Conservation (phyloP, 2,329 filamentous ascomycete species). For the Thelonectria blattea region DNA sequence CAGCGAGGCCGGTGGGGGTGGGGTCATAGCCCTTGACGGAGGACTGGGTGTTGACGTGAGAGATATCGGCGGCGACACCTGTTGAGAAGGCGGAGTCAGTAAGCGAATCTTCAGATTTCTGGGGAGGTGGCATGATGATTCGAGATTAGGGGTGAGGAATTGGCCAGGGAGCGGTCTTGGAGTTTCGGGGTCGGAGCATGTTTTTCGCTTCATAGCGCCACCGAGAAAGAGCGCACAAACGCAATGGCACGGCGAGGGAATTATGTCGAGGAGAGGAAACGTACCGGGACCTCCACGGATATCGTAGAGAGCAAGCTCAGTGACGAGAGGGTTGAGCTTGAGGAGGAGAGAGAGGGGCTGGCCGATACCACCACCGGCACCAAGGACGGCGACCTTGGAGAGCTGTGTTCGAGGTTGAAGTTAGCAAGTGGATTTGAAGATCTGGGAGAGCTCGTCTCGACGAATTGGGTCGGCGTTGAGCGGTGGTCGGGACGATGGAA, state of each 20-base stretch:
- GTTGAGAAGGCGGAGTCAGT: conserved; percentile 32
- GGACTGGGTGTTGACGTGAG: conserved; percentile 99
- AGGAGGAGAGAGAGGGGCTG: conserved; percentile 96
- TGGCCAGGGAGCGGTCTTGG: not conserved
- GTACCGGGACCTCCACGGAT: conserved; percentile 91
- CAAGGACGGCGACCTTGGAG: conserved; percentile 97
- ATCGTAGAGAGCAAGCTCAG: conserved; percentile 95
- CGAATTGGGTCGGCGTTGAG: conserved; percentile 2
- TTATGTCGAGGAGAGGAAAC: conserved; percentile 42
- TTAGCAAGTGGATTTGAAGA: conserved; percentile 28
- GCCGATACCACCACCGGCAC: conserved; percentile 96
- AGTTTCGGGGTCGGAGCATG: not conserved
- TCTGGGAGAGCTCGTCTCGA: not conserved
- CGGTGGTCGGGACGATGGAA: conserved; percentile 1
- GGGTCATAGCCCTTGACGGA: conserved; percentile 88
- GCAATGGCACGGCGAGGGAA: conserved; percentile 5
- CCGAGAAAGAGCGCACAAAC: conserved; percentile 3
- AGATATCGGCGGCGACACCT: conserved; percentile 98
- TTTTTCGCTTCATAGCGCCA: not conserved
- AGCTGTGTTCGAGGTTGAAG: conserved; percentile 59
- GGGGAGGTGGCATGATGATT: conserved; percentile 26
- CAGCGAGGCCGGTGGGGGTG: conserved; percentile 74
- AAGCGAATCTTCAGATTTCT: conserved; percentile 13
- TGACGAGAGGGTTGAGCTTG: conserved; percentile 97
- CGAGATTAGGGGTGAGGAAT: conserved; percentile 1